Conservation (phyloP, 164 flowering plant species). For the Cinnamomum chago region DNA sequence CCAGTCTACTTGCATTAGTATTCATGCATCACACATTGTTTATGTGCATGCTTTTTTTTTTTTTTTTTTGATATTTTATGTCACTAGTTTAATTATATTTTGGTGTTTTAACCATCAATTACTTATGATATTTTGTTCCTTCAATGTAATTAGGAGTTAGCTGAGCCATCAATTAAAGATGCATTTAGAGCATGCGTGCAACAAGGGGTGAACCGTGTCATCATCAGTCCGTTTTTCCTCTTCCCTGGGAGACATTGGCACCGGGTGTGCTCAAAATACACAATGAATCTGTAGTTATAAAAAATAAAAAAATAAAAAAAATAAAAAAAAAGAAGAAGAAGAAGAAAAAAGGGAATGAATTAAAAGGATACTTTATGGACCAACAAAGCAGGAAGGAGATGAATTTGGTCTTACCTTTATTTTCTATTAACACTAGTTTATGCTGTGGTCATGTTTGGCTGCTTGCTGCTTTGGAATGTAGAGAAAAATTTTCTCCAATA, state of each 20-base stretch:
- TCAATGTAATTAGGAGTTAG: conserved; percentile 59
- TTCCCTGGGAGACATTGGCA: conserved; percentile 97
- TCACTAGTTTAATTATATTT: conserved; percentile 1
- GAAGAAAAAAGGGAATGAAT: too few relatives aligned
- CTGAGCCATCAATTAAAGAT: conserved; percentile 74
- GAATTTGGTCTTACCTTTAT: background rate
- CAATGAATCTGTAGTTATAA: background rate
- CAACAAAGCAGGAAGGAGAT: background rate
- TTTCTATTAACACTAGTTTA: too few relatives aligned
- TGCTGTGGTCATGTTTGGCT: background rate
- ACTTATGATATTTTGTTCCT: background rate
- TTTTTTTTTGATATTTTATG: background rate
- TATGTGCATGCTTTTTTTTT: background rate
- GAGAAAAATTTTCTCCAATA: too few relatives aligned
- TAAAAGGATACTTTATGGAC: too few relatives aligned
- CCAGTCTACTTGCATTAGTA: background rate
- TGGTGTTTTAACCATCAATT: background rate
- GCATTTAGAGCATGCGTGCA: conserved; percentile 69
- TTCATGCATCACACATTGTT: background rate
- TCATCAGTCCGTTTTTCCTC: conserved; percentile 92
- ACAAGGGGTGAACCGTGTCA: conserved; percentile 70
- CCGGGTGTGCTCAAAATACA: conserved; percentile 38
- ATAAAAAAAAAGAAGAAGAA: too few relatives aligned
- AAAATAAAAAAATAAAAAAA: too few relatives aligned
- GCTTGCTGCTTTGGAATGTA: background rate